Base-by-base conservation (phyloP, 805 yeast species). In the Metschnikowia sp. region DNA sequence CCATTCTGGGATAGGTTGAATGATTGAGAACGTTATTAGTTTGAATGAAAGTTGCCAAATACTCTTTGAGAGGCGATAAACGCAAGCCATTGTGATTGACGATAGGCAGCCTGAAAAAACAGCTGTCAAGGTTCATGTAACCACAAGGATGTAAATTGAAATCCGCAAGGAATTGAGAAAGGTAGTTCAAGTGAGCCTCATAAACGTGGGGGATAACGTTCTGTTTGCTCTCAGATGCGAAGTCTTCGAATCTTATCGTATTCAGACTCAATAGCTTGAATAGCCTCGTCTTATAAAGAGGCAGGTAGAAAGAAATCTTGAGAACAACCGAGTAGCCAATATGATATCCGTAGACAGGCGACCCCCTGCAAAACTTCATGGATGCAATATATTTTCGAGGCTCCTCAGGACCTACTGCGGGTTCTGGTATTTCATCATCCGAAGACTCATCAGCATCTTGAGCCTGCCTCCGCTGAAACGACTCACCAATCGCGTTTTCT, bases 341-440 rank as follows among this genome's bases (percentile, higher is more conserved):
- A 53, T 81, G 81, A 62, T 77, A 92, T 0, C 98, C 98, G 62
- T 94, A 94, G 41, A 91, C 84, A 0, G 95, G 92, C 0, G 79
- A 72, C 0, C 85, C 97, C 52, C 82, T 81, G 44, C 95, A 86
- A 0, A 88, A 50, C 0, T 82, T 72, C 0, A 86, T 75, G 45
- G 78, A 76, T 0, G 89, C 83, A 36, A 86, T 67, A 56, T 71
- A 84, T 33, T 69, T 72, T 39, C 72, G 47, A 10, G 33, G 33
- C 12, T 31, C 13, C 10, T 45, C 58, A 8, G 41, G 9, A 12
- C 26, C 32, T 22, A 19, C 29, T 11, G 49, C 53, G 9, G 45
- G 36, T 32, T 43, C 52, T 10, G 36, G 44, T 22, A 31, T 10
- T 12, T 43, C 54, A 12, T 39, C 35, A n/a, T 47, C 55, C 6